Percentiles rank a stretch among this genome's conserved stretches.
These are phyloP conservation scores for Orbilia oligospora DNA, from an alignment of 2,329 filamentous ascomycete species.

Conservation along the genomic window DNA sequence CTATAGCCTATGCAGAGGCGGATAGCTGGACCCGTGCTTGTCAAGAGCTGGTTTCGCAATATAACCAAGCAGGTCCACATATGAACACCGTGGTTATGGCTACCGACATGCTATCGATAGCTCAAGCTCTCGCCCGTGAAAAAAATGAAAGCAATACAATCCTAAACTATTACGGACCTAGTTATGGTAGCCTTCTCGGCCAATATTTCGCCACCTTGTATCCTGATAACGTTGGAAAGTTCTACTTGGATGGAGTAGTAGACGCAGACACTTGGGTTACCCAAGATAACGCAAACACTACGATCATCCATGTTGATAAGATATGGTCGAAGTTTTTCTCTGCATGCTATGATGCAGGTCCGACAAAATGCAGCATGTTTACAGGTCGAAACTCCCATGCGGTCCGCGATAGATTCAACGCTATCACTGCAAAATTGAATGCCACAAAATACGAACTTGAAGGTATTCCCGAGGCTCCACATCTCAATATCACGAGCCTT, in stretches of 20 bases:
- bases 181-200: constrained; percentile 49
- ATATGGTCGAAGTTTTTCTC: constrained; percentile 35
- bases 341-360: constrained; percentile 27
- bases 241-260: constrained; percentile 44
- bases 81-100: constrained; percentile 49
- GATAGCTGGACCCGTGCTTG: no score
- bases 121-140: constrained; percentile 34
- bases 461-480: no score
- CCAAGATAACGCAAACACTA: constrained; percentile 5
- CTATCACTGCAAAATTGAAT: neutral
- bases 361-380: constrained; percentile 21
- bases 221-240: constrained; percentile 40
- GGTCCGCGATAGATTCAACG: constrained; percentile 33
- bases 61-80: constrained; percentile 36
- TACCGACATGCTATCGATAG: constrained; percentile 40
- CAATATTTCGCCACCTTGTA: constrained; percentile 50
- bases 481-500: no score
- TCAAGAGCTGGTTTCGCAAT: no score
- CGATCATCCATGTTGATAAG: constrained; percentile 19
- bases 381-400: constrained; percentile 15
- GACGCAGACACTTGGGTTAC: neutral
- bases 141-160: constrained; percentile 21
- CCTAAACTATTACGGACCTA: constrained; percentile 42
- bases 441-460: constrained; percentile 7
- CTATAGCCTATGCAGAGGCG: no score